Evolutionary conservation across 2,329 filamentous ascomycete genomes (phyloP).

Genomic region (Aspergillus udagawae): DNA sequence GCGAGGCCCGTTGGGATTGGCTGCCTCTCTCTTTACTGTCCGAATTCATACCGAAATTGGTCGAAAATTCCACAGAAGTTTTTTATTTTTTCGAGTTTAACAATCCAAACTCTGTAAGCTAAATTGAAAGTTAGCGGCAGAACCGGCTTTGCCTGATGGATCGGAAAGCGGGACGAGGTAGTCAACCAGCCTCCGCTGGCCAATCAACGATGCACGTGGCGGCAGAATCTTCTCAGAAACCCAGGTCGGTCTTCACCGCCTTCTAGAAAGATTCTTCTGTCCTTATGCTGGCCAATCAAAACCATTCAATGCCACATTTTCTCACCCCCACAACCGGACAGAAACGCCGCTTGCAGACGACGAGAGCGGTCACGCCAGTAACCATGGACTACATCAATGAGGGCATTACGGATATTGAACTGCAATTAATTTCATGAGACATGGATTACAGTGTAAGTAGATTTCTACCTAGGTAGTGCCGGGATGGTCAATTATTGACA

Average conservation of each 20-base stretch:
- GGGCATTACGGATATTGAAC: neutral
- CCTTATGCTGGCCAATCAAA: conserved; percentile 9
- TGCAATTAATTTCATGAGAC: neutral
- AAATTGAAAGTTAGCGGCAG: conserved; percentile 5
- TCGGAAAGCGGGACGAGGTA: conserved; percentile 8
- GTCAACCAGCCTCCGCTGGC: conserved; percentile 11
- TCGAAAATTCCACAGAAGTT: neutral
- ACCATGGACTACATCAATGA: neutral
- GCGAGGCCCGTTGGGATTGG: neutral
- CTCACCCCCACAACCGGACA: neutral
- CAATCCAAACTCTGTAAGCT: neutral
- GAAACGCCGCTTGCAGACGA: neutral
- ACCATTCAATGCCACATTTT: neutral
- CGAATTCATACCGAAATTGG: neutral
- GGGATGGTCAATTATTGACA: neutral
- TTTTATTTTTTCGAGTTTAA: neutral
- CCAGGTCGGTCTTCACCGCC: conserved; percentile 15
- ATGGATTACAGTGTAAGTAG: neutral
- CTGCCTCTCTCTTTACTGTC: neutral
- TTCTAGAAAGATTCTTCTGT: conserved; percentile 5
- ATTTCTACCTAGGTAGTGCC: neutral
- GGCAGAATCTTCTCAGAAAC: conserved; percentile 20
- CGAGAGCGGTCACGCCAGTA: neutral
- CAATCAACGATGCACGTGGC: conserved; percentile 31
- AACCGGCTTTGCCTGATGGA: conserved; percentile 4